Conservation (phyloP, 768 basidiomycete genomes). For the Auricularia cornea region DNA sequence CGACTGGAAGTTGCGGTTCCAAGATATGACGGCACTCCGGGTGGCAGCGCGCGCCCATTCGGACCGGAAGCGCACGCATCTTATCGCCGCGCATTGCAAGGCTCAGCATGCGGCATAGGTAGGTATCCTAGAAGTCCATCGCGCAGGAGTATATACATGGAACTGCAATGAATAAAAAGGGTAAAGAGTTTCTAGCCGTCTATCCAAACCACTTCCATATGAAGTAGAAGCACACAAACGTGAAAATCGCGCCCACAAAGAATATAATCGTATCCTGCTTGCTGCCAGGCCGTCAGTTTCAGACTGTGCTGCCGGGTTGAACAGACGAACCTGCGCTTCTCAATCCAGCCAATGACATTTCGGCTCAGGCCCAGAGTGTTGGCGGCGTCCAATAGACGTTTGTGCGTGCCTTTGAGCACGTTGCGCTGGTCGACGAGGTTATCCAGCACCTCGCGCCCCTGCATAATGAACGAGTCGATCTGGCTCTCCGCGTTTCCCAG, state of each 20-base stretch:
- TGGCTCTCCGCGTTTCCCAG: constrained; percentile 72
- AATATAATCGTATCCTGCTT: constrained; percentile 97
- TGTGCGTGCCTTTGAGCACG: constrained; percentile 91
- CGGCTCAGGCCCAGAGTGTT: constrained; percentile 91
- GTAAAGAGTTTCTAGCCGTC: not conserved
- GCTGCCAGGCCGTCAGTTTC: constrained; percentile 38
- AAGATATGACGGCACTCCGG: not conserved
- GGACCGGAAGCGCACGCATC: no score
- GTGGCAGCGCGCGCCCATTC: no score
- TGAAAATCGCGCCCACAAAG: constrained; percentile 71
- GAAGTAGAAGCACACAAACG: constrained; percentile 87
- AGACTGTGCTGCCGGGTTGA: no score
- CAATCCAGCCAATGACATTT: constrained; percentile 96
- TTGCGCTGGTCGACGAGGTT: constrained; percentile 89
- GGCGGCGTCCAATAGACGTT: constrained; percentile 77
- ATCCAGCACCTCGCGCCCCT: constrained; percentile 85
- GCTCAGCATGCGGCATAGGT: no score
- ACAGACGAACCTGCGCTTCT: constrained; percentile 70
- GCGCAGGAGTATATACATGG: no score
- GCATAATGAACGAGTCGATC: constrained; percentile 85
- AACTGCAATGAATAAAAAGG: no score
- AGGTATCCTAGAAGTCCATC: no score
- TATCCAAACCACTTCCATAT: constrained; percentile 86
- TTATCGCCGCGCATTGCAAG: no score
- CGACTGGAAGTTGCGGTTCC: not conserved